phyloP scores from a whole-genome alignment of 768 basidiomycete genomes.

The Pholiota conissans region DNA sequence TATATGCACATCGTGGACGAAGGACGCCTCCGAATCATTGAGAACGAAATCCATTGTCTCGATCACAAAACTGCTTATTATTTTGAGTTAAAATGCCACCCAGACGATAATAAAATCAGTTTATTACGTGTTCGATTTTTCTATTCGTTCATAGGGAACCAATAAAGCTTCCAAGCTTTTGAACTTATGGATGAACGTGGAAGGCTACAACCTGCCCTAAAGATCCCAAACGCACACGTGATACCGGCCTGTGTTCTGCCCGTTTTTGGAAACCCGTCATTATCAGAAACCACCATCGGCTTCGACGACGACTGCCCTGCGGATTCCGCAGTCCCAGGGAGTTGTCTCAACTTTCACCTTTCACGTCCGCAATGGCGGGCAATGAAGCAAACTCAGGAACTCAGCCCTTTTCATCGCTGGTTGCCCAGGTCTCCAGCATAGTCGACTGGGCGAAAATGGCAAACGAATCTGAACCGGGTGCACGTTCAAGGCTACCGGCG shows the following conservation, averaged over 20 bases:
- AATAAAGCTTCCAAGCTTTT: no score
- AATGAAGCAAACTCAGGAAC: neutral
- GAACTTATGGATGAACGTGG: no score
- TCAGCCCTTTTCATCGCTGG: neutral
- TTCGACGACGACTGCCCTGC: neutral
- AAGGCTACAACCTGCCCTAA: neutral
- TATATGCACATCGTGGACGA: no score
- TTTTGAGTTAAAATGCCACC: no score
- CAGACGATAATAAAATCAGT: no score
- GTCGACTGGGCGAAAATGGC: slow-evolving; percentile 7
- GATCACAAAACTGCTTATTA: no score
- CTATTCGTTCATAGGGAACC: no score
- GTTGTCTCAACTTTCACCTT: neutral
- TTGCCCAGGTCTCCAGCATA: neutral
- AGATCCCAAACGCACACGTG: neutral
- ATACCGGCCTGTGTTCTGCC: neutral
- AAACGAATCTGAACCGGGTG: slow-evolving; percentile 35
- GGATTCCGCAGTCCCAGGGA: neutral
- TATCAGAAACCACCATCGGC: neutral
- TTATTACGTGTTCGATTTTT: no score
- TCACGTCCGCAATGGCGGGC: neutral
- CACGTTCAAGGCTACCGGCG: slow-evolving; percentile 60
- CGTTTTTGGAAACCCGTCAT: neutral
- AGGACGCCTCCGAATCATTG: no score
- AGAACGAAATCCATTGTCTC: no score